Base-by-base conservation (phyloP, 2,329 filamentous ascomycete species). In the Incumbomyces delicatus region DNA sequence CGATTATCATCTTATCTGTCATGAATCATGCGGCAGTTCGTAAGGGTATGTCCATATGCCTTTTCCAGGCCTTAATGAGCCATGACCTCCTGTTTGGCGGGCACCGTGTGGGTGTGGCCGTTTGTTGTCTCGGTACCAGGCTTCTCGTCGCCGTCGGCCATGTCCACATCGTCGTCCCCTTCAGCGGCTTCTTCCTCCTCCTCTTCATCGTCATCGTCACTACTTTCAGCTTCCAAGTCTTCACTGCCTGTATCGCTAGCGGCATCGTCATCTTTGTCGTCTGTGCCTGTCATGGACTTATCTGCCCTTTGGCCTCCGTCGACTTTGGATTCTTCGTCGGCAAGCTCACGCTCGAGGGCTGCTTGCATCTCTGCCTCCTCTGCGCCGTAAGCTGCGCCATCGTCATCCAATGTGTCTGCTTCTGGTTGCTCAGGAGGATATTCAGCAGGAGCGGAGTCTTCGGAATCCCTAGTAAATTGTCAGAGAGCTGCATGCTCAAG, bases 351-450 rank as follows among this genome's bases (percentile, higher is more conserved):
- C 47, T 77, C 74, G 7, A 72, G 76, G 3, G 69, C 78, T 44
- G 82, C 79, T 53, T 82, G 80, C 31, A 82, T 82, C 40, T 87
- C 87, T 13, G 79, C 80, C 65, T 95, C 90, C 47, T 96, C 92
- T 17, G 85, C 87, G 52, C 90, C 92, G 61, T 98, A 98, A 56
- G 85, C 79, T 20, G 85, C 83, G 46, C 74, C 77, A 57, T 94
- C 92, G 58, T 95, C 90, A 36, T 84, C 84, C 43, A 78, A 76
- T 37, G 83, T 76, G 61, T 98, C 94, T 44, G 89, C 92, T 65
- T 98, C 92, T 35, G 92, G 92, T 70, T 98, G 92, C 65, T 98
- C 92, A 51, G 92, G 94, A 27, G 92, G 92, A 66, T 87, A 98
- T 68, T 98, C 90, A 54, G 92, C 82, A 2, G 92, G 92, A 27